phyloP scores from a whole-genome alignment of 169 alveolate species.

The Eimeria falciformis region DNA sequence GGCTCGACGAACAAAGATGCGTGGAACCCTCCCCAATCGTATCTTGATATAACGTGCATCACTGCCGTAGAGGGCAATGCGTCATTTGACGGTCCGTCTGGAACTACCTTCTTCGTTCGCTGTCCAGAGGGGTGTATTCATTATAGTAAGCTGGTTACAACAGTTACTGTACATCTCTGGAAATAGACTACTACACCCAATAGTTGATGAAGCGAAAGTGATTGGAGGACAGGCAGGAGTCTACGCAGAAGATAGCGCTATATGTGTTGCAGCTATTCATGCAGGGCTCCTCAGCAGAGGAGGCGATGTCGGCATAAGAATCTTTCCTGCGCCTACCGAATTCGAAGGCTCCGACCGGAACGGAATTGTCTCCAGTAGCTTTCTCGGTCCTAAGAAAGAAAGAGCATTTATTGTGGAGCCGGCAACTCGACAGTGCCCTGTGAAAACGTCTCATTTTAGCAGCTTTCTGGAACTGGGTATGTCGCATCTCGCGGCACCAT shows the following conservation, averaged over 20 bases:
- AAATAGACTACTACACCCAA: not conserved
- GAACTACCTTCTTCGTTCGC: slow-evolving; percentile 83
- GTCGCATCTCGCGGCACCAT: not conserved
- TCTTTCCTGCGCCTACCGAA: slow-evolving; percentile 84
- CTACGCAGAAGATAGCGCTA: slow-evolving; percentile 88
- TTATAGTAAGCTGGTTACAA: slow-evolving; percentile 71
- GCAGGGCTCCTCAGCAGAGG: slow-evolving; percentile 86
- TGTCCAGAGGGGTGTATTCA: slow-evolving; percentile 92
- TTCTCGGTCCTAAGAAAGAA: slow-evolving; percentile 80
- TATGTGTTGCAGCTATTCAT: slow-evolving; percentile 91
- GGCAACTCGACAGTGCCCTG: slow-evolving; percentile 82
- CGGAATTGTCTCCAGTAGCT: slow-evolving; percentile 87
- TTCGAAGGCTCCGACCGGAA: slow-evolving; percentile 87
- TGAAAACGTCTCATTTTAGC: not conserved
- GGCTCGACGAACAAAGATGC: slow-evolving; percentile 84
- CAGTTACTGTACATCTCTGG: not conserved
- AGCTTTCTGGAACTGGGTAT: slow-evolving; percentile 9
- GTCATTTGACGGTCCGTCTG: slow-evolving; percentile 87
- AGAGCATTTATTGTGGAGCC: slow-evolving; percentile 83
- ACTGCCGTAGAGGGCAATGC: slow-evolving; percentile 83
- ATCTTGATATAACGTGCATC: slow-evolving; percentile 84
- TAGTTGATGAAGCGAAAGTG: slow-evolving; percentile 75
- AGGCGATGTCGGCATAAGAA: slow-evolving; percentile 78
- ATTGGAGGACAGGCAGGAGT: slow-evolving; percentile 90
- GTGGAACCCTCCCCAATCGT: slow-evolving; percentile 83